phyloP scores from a whole-genome alignment of 2,329 filamentous ascomycete species.

The Drechmeria coniospora region DNA sequence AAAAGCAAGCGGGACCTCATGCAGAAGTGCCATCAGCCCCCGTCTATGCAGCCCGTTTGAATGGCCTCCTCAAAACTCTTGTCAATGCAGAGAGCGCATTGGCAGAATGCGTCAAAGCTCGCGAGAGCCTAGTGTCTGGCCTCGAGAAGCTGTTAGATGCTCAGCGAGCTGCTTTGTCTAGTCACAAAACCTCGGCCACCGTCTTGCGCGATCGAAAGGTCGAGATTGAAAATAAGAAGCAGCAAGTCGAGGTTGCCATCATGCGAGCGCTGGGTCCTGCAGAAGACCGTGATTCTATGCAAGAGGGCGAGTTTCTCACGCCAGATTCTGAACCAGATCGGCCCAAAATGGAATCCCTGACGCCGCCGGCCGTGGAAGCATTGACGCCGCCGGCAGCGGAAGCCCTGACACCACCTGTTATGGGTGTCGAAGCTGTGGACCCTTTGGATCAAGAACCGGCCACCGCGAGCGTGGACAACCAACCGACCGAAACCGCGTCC shows the following conservation, averaged over 20 bases:
- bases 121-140: constrained; percentile 59
- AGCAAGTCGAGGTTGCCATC: constrained; percentile 80
- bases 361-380: constrained; percentile 57
- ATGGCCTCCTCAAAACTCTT: constrained; percentile 76
- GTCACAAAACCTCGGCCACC: constrained; percentile 51
- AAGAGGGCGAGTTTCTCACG: constrained; percentile 28
- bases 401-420: constrained; percentile 71
- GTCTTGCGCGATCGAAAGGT: constrained; percentile 51
- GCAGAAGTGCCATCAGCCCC: constrained; percentile 62
- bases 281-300: constrained; percentile 31
- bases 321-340: constrained; percentile 47
- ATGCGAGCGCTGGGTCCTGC: constrained; percentile 64
- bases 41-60: constrained; percentile 80
- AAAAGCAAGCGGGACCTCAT: constrained; percentile 62
- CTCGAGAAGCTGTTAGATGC: constrained; percentile 69
- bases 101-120: constrained; percentile 75
- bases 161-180: constrained; percentile 52
- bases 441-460: constrained; percentile 6
- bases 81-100: constrained; percentile 81
- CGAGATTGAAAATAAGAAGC: constrained; percentile 67
- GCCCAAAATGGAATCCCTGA: constrained; percentile 74
- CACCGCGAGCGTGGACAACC: constrained; percentile 6
- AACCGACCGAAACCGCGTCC: constrained; percentile 14
- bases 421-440: constrained; percentile 23
- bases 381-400: too few relatives aligned